Evolutionary conservation across 768 basidiomycete genomes (phyloP), one percentile per base, ranked within the genome.

Genomic region (Lanmaoa rubissima): DNA sequence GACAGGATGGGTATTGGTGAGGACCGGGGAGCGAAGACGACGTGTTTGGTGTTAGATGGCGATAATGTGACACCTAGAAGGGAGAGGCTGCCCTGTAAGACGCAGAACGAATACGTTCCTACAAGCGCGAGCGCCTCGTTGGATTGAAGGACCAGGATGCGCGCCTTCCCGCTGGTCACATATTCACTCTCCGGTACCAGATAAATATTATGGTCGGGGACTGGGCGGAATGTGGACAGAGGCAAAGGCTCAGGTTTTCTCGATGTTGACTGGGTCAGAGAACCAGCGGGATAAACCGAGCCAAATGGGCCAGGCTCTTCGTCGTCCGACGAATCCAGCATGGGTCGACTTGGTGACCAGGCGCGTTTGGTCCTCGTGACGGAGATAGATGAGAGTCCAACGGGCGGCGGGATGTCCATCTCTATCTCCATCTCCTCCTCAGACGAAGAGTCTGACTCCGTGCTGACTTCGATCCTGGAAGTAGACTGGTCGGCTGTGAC

Each of bases 21-120:
- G 0, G 86, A 90, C 4, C 83, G 78, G 0, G 94, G 92, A 0
- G 92, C 88, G 65, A 84, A 95, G 28, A 95, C 75, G 13, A 71
- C 73, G 61, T 92, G 77, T 6, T 62, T 54, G 3, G 53, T 65
- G 2, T 62, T 44, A 1, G 82, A 82, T 8, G 82, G 63, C 1
- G 55, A 47, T 9, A 90, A 65, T 1, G 71, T 74, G 12, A 81
- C 77, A 3, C 89, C 90, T n/a, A 78, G 75, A 1, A 93, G 47
- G 3, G 75, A 72, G 50, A 94, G 58, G 16, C 79, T 72, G 1
- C 90, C 89, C 48, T 76, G 82, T 5, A 94, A 65, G 26, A 94
- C 79, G 0, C 78, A 76, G 16, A 96, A 57, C 4, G 64, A 67
- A 69, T 84, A 90, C 0, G 78, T 75, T 5, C 94, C 94, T 9